Percentiles rank a stretch among this genome's conserved stretches.
Evolutionary conservation across 2,329 filamentous ascomycete genomes (phyloP).

Genomic region (Fusarium decemcellulare): DNA sequence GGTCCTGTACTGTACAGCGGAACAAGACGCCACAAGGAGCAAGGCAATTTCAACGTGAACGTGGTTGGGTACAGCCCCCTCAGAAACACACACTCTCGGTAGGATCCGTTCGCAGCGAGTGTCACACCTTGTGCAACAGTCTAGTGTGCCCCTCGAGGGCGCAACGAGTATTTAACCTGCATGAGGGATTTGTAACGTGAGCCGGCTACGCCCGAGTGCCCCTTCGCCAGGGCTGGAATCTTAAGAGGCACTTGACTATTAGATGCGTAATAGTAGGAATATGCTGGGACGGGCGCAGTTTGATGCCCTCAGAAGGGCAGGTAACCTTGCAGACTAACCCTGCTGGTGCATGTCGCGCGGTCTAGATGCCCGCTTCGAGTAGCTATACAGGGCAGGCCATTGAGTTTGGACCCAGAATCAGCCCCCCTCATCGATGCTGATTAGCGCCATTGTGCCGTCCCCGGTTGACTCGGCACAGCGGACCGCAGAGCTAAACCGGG

Average conservation of each 20-base stretch:
- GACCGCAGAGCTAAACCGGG: neutral
- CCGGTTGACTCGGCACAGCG: neutral
- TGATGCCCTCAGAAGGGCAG: too few species aligned
- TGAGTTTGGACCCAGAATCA: neutral
- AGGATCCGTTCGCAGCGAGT: neutral
- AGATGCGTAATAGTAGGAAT: too few species aligned
- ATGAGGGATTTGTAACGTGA: conserved; percentile 1
- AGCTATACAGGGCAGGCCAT: neutral
- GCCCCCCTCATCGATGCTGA: too few species aligned
- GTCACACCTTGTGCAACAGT: conserved; percentile 1
- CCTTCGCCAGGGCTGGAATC: too few species aligned
- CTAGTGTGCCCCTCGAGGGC: conserved; percentile 10
- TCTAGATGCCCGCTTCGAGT: neutral
- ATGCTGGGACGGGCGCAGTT: too few species aligned
- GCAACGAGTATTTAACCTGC: conserved; percentile 32
- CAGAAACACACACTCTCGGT: neutral
- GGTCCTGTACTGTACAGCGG: too few species aligned
- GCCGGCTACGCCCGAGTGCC: too few species aligned
- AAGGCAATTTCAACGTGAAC: neutral
- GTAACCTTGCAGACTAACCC: neutral
- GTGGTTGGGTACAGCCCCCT: neutral
- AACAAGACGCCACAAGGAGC: neutral
- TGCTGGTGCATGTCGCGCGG: neutral
- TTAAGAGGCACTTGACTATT: too few species aligned
- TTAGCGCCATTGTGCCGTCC: neutral